Evolutionary conservation across 148 eudicot genomes (phyloP).

Genomic region (Simmondsia chinensis): DNA sequence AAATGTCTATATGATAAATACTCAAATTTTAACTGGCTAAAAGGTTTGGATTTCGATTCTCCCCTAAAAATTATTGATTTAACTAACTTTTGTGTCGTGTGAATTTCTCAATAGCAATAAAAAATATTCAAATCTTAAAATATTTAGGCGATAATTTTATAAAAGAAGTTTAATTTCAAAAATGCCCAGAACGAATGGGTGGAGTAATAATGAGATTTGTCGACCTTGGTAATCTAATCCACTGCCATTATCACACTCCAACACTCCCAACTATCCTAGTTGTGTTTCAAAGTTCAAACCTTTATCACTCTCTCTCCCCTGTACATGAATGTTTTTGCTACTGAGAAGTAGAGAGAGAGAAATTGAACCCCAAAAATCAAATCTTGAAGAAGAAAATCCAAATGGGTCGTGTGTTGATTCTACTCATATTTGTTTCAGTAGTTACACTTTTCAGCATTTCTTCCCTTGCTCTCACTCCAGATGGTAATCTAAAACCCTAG

Average conservation of each 20-base stretch:
- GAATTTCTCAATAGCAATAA: no score
- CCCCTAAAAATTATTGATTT: no score
- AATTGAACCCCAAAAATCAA: constrained; percentile 5
- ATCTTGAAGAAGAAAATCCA: constrained; percentile 17
- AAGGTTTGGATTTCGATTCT: no score
- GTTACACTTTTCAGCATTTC: constrained; percentile 44
- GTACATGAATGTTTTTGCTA: not conserved
- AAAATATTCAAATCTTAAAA: no score
- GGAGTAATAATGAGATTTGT: no score
- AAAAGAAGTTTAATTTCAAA: no score
- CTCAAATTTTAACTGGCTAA: no score
- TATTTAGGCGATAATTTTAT: no score
- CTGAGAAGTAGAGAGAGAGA: not conserved
- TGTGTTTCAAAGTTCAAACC: constrained; percentile 20
- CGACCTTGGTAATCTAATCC: constrained; percentile 5
- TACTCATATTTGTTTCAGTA: constrained; percentile 23
- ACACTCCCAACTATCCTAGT: constrained; percentile 7
- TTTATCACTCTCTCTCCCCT: not conserved
- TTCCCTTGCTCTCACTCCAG: constrained; percentile 62
- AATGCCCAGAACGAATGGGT: no score
- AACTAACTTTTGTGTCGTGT: no score
- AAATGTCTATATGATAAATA: no score
- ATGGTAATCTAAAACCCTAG: constrained; percentile 47
- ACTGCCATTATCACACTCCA: constrained; percentile 9
- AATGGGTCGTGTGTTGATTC: constrained; percentile 36